Evolutionary conservation across 371 early-diverging fungal genomes (phyloP).

Genomic region (Umbelopsis sp.): DNA sequence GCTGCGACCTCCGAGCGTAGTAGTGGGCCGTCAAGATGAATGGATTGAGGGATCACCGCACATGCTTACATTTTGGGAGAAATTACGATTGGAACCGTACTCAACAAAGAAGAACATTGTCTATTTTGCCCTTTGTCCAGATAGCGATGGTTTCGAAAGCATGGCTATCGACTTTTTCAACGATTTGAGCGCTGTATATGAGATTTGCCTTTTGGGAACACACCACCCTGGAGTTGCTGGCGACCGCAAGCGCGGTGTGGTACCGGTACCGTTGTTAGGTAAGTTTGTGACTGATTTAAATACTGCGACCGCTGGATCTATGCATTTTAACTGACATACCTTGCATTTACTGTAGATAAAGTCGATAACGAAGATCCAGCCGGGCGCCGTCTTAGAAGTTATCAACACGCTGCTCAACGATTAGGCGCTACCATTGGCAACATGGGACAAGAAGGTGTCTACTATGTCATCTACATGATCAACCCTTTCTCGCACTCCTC

Average conservation of each 20-base stretch:
- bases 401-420: slow-evolving; percentile 52
- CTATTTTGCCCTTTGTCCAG: slow-evolving; percentile 62
- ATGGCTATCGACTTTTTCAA: slow-evolving; percentile 54
- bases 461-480: slow-evolving; percentile 63
- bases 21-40: slow-evolving; percentile 62
- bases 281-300: neutral
- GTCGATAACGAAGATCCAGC: slow-evolving; percentile 34
- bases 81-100: slow-evolving; percentile 62
- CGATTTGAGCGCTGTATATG: slow-evolving; percentile 56
- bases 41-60: slow-evolving; percentile 60
- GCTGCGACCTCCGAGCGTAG: slow-evolving; percentile 56
- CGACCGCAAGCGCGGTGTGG: slow-evolving; percentile 52
- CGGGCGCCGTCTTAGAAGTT: slow-evolving; percentile 52
- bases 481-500: slow-evolving; percentile 55
- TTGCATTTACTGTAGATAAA: slow-evolving; percentile 23
- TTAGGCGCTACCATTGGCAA: slow-evolving; percentile 50
- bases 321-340: no score
- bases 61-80: slow-evolving; percentile 65
- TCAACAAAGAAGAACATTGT: slow-evolving; percentile 55
- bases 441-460: slow-evolving; percentile 26
- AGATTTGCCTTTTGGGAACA: slow-evolving; percentile 52
- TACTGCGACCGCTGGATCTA: no score
- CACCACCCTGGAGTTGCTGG: slow-evolving; percentile 55
- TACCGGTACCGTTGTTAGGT: slow-evolving; percentile 55
- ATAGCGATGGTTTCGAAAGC: slow-evolving; percentile 47